phyloP scores from a whole-genome alignment of 2,329 filamentous ascomycete species.

The Verticillium longisporum region DNA sequence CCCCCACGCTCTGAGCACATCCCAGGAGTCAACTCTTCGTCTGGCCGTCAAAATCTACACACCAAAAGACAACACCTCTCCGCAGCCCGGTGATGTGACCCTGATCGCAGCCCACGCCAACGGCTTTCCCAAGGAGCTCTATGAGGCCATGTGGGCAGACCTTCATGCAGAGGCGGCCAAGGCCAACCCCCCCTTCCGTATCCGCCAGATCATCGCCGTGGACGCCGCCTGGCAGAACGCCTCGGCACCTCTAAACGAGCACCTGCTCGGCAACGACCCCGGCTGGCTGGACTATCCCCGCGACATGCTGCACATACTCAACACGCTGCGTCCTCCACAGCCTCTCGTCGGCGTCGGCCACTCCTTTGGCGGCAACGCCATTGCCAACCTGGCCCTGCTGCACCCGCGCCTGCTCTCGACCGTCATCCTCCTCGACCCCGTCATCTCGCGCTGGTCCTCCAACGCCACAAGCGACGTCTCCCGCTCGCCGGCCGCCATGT shows the following conservation, averaged over 20 bases:
- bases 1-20: constrained; percentile 60
- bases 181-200: constrained; percentile 50
- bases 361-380: constrained; percentile 74
- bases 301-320: constrained; percentile 80
- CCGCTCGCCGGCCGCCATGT: constrained; percentile 44
- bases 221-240: constrained; percentile 82
- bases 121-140: constrained; percentile 90
- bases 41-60: constrained; percentile 85
- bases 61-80: constrained; percentile 61
- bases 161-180: constrained; percentile 39
- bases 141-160: constrained; percentile 88
- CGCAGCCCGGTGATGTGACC: constrained; percentile 71
- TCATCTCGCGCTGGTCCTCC: constrained; percentile 52
- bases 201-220: constrained; percentile 82
- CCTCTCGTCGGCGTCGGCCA: constrained; percentile 83
- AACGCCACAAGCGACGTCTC: constrained; percentile 18
- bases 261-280: constrained; percentile 70
- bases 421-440: constrained; percentile 77
- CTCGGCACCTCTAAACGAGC: constrained; percentile 72
- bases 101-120: constrained; percentile 86
- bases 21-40: constrained; percentile 67
- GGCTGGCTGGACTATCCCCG: constrained; percentile 79
- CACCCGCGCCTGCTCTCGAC: constrained; percentile 75
- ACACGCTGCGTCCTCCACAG: constrained; percentile 71
- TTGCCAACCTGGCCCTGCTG: constrained; percentile 65